Evolutionary conservation across 2,329 filamentous ascomycete species (phyloP).

Genomic region (Fusarium buharicum): DNA sequence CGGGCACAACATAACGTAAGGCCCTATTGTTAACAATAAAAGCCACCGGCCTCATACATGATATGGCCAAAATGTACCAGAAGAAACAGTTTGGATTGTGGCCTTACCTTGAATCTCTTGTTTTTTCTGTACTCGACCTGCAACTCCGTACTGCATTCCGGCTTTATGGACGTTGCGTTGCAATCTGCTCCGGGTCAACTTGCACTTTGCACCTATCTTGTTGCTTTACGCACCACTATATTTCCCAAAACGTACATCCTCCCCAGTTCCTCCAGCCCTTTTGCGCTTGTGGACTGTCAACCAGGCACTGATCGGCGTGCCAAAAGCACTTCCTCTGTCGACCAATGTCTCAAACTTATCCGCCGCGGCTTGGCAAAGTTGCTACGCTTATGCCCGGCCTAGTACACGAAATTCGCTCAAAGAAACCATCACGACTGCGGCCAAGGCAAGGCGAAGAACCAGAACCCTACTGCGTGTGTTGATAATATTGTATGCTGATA

Average conservation of each 20-base stretch:
- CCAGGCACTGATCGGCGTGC: slow-evolving; percentile 31
- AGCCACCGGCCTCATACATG: too few species aligned
- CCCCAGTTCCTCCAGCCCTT: slow-evolving; percentile 4
- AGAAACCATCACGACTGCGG: slow-evolving; percentile 10
- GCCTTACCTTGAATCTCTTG: neutral
- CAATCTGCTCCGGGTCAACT: slow-evolving; percentile 4
- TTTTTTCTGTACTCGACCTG: neutral
- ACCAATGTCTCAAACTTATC: slow-evolving; percentile 32
- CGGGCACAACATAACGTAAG: slow-evolving; percentile 4
- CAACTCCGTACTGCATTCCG: neutral
- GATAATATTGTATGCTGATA: neutral
- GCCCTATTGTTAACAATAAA: too few species aligned
- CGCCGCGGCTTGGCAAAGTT: slow-evolving; percentile 29
- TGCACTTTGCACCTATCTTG: slow-evolving; percentile 23
- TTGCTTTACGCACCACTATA: neutral
- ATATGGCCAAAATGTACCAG: neutral
- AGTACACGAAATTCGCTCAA: slow-evolving; percentile 16
- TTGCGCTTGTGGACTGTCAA: slow-evolving; percentile 3
- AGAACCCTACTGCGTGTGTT: too few species aligned
- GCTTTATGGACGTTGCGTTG: neutral
- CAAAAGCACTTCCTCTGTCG: slow-evolving; percentile 27
- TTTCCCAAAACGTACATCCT: slow-evolving; percentile 2
- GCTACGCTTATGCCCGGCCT: too few species aligned
- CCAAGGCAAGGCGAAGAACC: neutral
- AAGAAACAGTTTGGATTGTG: neutral